These are phyloP conservation scores for Ophiostoma populinum DNA, from an alignment of 2,329 filamentous ascomycete genomes.

Conservation along the genomic window DNA sequence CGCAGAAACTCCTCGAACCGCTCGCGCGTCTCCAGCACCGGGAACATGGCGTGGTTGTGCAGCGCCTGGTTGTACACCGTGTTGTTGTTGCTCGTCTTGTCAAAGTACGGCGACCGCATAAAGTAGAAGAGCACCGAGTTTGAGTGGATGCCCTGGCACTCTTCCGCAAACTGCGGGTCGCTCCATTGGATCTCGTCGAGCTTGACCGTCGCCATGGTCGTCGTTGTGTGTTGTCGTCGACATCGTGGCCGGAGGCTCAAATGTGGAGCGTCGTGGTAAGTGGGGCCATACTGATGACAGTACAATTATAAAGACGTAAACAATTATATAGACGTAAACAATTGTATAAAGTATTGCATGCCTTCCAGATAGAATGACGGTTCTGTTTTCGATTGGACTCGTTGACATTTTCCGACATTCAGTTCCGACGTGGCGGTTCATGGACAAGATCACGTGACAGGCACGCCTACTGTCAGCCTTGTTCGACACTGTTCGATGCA, in stretches of 20 bases:
- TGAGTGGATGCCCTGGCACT: conserved; percentile 39
- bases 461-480: too few relatives aligned
- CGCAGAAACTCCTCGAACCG: conserved; percentile 44
- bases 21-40: conserved; percentile 41
- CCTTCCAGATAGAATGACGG: too few relatives aligned
- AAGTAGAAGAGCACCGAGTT: conserved; percentile 54
- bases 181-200: conserved; percentile 54
- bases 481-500: too few relatives aligned
- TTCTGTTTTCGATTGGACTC: too few relatives aligned
- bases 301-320: background rate
- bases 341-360: too few relatives aligned
- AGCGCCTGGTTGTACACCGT: conserved; percentile 44
- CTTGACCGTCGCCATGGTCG: conserved; percentile 14
- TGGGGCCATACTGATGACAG: too few relatives aligned
- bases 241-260: too few relatives aligned
- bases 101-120: conserved; percentile 49
- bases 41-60: conserved; percentile 40
- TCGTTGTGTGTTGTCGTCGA: conserved; percentile 11
- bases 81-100: conserved; percentile 49
- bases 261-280: too few relatives aligned
- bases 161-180: conserved; percentile 30
- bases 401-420: too few relatives aligned
- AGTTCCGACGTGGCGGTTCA: too few relatives aligned
- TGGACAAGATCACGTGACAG: too few relatives aligned
- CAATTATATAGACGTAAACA: too few relatives aligned